Conservation (phyloP, 2,329 filamentous ascomycete species). For the Xylaria sp. region DNA sequence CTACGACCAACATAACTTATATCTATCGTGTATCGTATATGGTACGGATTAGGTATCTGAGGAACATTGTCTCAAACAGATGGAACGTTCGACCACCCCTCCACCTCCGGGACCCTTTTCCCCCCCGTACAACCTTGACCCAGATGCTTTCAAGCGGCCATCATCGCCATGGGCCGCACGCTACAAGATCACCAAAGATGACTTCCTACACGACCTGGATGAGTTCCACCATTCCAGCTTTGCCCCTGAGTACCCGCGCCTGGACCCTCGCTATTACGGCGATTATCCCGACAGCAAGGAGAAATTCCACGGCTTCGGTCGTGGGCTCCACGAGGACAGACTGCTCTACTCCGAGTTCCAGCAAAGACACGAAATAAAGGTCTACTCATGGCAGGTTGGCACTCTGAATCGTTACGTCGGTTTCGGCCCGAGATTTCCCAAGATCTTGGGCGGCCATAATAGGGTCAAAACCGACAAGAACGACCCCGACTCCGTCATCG, state of each 20-base stretch:
- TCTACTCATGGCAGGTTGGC: background rate
- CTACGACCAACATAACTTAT: too few relatives aligned
- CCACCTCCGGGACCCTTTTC: background rate
- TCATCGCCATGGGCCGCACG: slow-evolving; percentile 9
- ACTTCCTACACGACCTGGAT: background rate
- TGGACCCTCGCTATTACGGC: slow-evolving; percentile 8
- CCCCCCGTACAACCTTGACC: background rate
- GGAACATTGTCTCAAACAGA: background rate
- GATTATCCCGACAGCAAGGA: background rate
- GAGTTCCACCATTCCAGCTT: background rate
- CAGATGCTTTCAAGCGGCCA: background rate
- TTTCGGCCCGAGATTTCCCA: slow-evolving; percentile 4
- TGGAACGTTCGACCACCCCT: background rate
- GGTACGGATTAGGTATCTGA: too few relatives aligned
- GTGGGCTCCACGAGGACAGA: slow-evolving; percentile 9
- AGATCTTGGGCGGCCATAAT: slow-evolving; percentile 2
- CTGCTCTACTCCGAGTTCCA: background rate
- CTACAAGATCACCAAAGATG: background rate
- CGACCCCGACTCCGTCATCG: background rate
- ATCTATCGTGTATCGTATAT: too few relatives aligned
- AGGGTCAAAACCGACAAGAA: background rate
- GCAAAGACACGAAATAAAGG: background rate
- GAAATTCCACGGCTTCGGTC: background rate
- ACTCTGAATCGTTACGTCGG: slow-evolving; percentile 5
- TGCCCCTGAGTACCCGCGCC: slow-evolving; percentile 14